phyloP scores from a whole-genome alignment of 208 protist species.

The Leishmania amazonensis region DNA sequence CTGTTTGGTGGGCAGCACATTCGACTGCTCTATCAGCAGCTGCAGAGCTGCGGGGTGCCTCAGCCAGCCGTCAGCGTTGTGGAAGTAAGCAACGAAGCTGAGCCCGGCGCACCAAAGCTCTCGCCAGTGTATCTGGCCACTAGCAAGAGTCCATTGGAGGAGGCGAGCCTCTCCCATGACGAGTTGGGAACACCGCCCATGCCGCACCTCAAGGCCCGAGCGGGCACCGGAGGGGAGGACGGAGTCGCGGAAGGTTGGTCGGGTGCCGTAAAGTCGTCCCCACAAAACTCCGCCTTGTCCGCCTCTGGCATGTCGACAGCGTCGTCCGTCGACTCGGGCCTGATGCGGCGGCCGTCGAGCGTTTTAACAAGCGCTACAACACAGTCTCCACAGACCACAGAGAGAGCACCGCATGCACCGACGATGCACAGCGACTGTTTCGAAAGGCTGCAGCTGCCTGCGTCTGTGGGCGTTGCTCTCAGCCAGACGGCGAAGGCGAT shows the following conservation, averaged over 20 bases:
- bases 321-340: slow-evolving; percentile 2
- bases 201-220: neutral
- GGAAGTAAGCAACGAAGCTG: slow-evolving; percentile 22
- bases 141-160: neutral
- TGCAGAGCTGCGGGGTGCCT: slow-evolving; percentile 29
- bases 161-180: neutral
- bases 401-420: neutral
- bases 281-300: slow-evolving; percentile 5
- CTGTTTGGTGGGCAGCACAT: slow-evolving; percentile 29
- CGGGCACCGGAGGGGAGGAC: neutral
- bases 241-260: neutral
- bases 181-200: neutral
- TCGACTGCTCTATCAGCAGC: slow-evolving; percentile 28
- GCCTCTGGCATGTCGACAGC: neutral
- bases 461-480: neutral
- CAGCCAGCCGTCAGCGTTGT: slow-evolving; percentile 31
- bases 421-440: neutral
- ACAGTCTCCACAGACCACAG: neutral
- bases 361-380: neutral
- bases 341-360: neutral
- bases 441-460: slow-evolving; percentile 2
- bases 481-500: neutral
- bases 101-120: neutral
- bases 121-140: slow-evolving; percentile 8
- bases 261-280: neutral